phyloP scores from a whole-genome alignment of 1,139 yeast genomes.

The Arxiozyma telluris region DNA sequence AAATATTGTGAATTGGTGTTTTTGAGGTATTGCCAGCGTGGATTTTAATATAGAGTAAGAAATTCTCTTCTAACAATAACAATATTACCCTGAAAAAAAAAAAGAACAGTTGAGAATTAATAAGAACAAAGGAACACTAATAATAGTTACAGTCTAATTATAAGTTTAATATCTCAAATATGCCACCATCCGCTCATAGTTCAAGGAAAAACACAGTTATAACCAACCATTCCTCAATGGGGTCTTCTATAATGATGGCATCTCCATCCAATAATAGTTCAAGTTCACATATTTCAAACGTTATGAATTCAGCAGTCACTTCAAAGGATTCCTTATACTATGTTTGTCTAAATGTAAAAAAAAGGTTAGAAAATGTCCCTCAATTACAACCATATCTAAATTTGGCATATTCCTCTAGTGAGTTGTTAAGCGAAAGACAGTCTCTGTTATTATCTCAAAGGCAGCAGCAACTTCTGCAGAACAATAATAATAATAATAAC shows the following conservation, averaged over 20 bases:
- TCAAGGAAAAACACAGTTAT: conserved; percentile 1
- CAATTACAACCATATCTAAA: conserved; percentile 66
- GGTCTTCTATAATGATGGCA: conserved; percentile 5
- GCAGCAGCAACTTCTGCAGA: conserved; percentile 18
- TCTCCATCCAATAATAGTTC: not conserved
- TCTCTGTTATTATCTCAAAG: conserved; percentile 48
- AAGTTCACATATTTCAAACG: not conserved
- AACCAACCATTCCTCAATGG: not conserved
- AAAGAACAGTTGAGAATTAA: no score
- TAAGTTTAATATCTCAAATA: not conserved
- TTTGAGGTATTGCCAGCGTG: not conserved
- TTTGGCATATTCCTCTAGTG: conserved; percentile 54
- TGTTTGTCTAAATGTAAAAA: conserved; percentile 53
- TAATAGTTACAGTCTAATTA: no score
- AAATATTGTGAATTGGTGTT: not conserved
- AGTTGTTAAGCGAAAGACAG: conserved; percentile 62
- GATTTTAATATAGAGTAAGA: no score
- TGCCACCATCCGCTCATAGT: not conserved
- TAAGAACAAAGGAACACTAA: no score
- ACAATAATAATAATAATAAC: not conserved
- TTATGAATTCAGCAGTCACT: conserved; percentile 54
- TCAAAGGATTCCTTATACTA: conserved; percentile 67
- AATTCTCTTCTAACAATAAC: no score
- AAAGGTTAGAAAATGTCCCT: conserved; percentile 52
- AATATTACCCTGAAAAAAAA: no score